A percentile compares a stretch with the other conserved stretches of the same genome.
Conservation (phyloP, 148 eudicot species). For the Silene conica region DNA sequence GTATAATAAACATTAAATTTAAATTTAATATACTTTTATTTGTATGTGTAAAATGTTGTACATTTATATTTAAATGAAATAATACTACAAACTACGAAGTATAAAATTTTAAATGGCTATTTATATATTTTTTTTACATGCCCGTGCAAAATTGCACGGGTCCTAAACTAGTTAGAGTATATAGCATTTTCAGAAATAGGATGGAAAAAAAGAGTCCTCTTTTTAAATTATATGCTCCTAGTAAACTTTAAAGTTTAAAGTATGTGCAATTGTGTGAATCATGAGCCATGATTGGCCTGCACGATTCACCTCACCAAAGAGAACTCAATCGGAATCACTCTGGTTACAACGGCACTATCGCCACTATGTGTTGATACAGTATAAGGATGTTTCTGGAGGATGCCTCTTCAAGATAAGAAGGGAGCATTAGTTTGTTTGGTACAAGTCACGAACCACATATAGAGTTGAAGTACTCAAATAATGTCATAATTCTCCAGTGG, state of each 20-base stretch:
- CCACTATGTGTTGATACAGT: not conserved
- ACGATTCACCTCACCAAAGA: not conserved
- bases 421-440: not conserved
- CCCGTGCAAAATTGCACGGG: no score
- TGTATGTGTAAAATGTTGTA: no score
- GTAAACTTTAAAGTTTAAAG: no score
- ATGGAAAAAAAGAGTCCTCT: not conserved
- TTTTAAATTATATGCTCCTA: no score
- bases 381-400: conserved; percentile 3
- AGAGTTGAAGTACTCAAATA: not conserved
- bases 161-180: no score
- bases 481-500: not conserved
- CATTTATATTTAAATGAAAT: no score
- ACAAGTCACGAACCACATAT: not conserved
- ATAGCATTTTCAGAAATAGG: not conserved
- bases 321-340: not conserved
- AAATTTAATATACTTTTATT: no score
- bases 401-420: not conserved
- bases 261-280: conserved; percentile 1
- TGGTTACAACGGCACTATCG: not conserved
- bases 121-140: no score
- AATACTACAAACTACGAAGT: no score
- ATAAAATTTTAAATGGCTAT: no score
- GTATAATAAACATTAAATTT: no score
- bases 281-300: not conserved